Base-by-base conservation (phyloP, 2,329 filamentous ascomycete species). In the Colletotrichum eleusines region DNA sequence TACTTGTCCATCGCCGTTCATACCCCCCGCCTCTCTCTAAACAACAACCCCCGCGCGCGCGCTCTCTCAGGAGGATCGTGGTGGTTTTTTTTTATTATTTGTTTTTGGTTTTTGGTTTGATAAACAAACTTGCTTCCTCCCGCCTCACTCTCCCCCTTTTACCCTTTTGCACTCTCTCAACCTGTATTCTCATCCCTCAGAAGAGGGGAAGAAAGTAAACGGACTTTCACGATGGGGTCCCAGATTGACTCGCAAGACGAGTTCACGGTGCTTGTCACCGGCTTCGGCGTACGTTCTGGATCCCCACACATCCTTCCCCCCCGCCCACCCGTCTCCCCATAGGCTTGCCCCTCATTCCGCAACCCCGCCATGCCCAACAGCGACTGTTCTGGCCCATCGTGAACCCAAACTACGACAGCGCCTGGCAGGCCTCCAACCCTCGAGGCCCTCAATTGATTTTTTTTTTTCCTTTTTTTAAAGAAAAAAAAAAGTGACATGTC, bases 241-340 rank as follows among this genome's bases (percentile, higher is more conserved):
- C 78, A 80, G 58, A 73, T 75, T 31, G 74, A 75, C 53, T 75
- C 80, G 23, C 76, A 81, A 61, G 82, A 88, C 50, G 88, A 90
- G 76, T 78, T 89, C 72, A 88, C 84, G 31, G 85, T 90, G 68
- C 81, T 90, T 70, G 86, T 91, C 74, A 90, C 88, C 18, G 89
- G 89, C 68, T 91, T 90, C 76, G 86, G 82, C 67, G 89, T 91
- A 83, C 69, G 84, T 84, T 46, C 38, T 28, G 58, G 50, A 59
- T 61, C 38, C 44, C 58, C 42, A 65, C 55, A n/a, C 42, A 18
- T 44, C 42, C 18, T 9, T 18, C 18, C 16, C 20, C 11, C 20
- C 20, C 42, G 8, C 11, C 20, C 8, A 18, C 50, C n/a, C 50
- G 16, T 53, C 28, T 55, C 55, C 40, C 57, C 46, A 9, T 31